Evolutionary conservation across 805 yeast species (phyloP).

Genomic region (Saccharomycopsis guyanensis): DNA sequence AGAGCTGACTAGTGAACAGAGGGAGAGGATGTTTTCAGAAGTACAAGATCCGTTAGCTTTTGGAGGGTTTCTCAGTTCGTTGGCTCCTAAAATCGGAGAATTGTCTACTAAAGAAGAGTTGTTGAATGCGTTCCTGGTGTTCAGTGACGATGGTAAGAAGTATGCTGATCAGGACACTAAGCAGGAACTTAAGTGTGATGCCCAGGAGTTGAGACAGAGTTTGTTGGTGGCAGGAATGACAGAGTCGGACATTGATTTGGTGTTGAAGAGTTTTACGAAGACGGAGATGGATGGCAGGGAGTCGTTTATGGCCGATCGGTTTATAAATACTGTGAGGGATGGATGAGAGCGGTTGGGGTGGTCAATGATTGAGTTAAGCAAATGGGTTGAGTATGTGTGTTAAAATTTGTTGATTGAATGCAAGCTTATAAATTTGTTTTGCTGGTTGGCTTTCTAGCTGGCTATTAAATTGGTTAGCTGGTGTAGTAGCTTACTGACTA

Average conservation of each 20-base stretch:
- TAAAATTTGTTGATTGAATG: too few species aligned
- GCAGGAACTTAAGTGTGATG: constrained; percentile 38
- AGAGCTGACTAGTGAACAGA: constrained; percentile 32
- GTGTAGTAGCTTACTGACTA: too few species aligned
- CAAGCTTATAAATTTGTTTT: too few species aligned
- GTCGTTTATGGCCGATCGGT: constrained; percentile 39
- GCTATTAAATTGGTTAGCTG: too few species aligned
- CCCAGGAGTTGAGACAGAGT: constrained; percentile 41
- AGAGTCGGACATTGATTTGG: constrained; percentile 38
- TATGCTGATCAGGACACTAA: constrained; percentile 7
- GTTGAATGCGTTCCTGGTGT: constrained; percentile 49
- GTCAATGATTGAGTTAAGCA: too few species aligned
- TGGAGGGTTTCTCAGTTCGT: constrained; percentile 54
- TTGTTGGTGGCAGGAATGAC: constrained; percentile 38
- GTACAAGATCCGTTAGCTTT: constrained; percentile 43
- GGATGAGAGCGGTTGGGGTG: too few species aligned
- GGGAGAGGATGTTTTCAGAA: constrained; percentile 42
- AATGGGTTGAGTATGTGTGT: too few species aligned
- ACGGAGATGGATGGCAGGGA: constrained; percentile 49
- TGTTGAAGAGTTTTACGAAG: constrained; percentile 49
- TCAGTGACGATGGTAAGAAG: constrained; percentile 31
- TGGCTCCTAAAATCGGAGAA: constrained; percentile 47
- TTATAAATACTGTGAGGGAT: constrained; percentile 19
- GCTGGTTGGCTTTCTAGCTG: too few species aligned
- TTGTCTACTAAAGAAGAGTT: constrained; percentile 48